Base-by-base conservation (phyloP, 495 filamentous ascomycete genomes). In the Aspergillus leporis region DNA sequence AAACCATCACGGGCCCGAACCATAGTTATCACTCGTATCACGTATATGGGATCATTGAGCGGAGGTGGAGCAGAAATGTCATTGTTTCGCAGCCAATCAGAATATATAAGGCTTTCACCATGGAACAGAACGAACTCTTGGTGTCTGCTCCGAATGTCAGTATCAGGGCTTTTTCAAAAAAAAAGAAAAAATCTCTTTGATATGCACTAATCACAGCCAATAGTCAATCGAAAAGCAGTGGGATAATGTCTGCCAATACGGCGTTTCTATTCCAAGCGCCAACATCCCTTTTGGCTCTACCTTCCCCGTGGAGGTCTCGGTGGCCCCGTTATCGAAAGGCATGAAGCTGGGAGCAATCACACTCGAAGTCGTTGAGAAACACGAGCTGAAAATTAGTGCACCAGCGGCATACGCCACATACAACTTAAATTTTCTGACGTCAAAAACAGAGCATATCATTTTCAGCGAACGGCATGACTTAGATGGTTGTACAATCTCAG, bases 11-110 rank as follows among this genome's bases (percentile, higher is more conserved):
- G 1, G 64, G 64, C 0, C 59, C 56, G 22, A 48, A 48, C 4
- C 59, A 69, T 43, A 45, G 56, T 18, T 69, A 67, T 18, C 69
- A 69, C 38, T 61, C 56, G 6, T 71, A 71, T 31, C 13, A 60
- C 0, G 66, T 71, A 0, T 43, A 69, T 16, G 66, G 19, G 5
- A 38, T 66, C 5, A 41, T 71, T 10, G 55, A 65, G 51, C 61
- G 59, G 12, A 49, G 51, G 9, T 51, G 52, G 28, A 59, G 56
- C 22, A 56, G 36, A 28, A 55, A 64, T 52, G 31, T 60, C 16
- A 49, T 62, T 3, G 46, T 66, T 16, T 68, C 68, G 19, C 38
- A 51, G 18, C 61, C 64, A 40, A 40, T 64, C 55, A 47, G 18
- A 48, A 60, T 51, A 40, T 62, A 22, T 45, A 56, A 28, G 21